Base-by-base conservation (phyloP, 2,329 filamentous ascomycete genomes). In the Byssochlamys sp. region DNA sequence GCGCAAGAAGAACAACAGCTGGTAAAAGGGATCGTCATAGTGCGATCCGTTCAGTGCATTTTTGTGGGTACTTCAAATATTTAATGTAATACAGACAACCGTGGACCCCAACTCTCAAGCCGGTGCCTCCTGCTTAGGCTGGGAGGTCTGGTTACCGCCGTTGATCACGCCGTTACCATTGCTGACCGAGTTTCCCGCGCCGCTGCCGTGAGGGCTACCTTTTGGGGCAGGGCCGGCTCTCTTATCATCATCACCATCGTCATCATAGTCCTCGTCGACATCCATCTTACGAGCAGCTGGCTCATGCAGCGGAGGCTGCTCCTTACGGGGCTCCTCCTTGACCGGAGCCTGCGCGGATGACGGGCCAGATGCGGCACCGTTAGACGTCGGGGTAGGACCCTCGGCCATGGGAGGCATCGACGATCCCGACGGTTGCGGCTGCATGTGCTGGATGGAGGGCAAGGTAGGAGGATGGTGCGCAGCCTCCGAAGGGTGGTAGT, bases 181-280 rank as follows among this genome's bases (percentile, higher is more conserved):
- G 57, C 64, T 67, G 54, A 64, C 62, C 52, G 62, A 53, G 55
- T 66, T 70, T 53, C 65, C 67, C 49, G 67, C 57, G 12, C 62
- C 63, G 58, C 65, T 71, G 19, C 68, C 67, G 49, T 68, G 65
- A 24, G 71, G 72, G 57, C 71, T 74, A 12, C 68, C 66, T 61
- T 75, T 75, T 4, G 65, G 63, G 50, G 59, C 65, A 45, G 63
- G 57, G 56, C 58, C 63, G n/a, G 63, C 65, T 61, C 78, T 72
- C 71, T 84, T 84, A 48, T 94, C 88, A 59, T 96, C 92, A 63
- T 95, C 91, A 3, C 84, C 90, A 58, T 91, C 92, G 67, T 97
- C 92, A 71, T 97, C 92, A 67, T 99, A 97, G 71, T 97, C 89
- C 71, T 99, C 94, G 65, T 99, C 91, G 24, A 97, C 89, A 5